Evolutionary conservation across 1,139 yeast species (phyloP).

Genomic region (Suhomyces bribrorum): DNA sequence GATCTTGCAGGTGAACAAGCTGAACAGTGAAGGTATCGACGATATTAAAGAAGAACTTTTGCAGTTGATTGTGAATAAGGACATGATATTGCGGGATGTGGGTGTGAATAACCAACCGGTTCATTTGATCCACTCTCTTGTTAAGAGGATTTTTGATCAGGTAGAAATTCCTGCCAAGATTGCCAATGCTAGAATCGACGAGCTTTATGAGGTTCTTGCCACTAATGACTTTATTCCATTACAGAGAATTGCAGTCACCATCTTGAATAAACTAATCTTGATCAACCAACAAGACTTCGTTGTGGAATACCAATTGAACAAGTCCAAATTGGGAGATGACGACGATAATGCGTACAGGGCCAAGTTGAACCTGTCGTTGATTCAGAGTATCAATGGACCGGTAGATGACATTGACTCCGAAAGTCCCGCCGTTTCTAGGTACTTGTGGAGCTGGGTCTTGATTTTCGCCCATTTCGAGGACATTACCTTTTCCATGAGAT

Average conservation of each 20-base stretch:
- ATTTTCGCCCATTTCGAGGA: slow-evolving; percentile 64
- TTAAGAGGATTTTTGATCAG: slow-evolving; percentile 31
- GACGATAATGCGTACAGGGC: slow-evolving; percentile 22
- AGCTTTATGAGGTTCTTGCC: slow-evolving; percentile 26
- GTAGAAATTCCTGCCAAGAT: slow-evolving; percentile 16
- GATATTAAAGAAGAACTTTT: slow-evolving; percentile 38
- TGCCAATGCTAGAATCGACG: slow-evolving; percentile 17
- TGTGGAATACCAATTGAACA: slow-evolving; percentile 59
- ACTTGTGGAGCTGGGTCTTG: slow-evolving; percentile 72
- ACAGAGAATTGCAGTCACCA: slow-evolving; percentile 38
- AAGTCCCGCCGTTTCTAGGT: slow-evolving; percentile 37
- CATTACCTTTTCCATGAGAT: slow-evolving; percentile 64
- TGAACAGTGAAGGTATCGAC: slow-evolving; percentile 15
- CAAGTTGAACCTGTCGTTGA: slow-evolving; percentile 37
- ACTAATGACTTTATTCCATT: slow-evolving; percentile 25
- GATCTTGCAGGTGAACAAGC: slow-evolving; percentile 30
- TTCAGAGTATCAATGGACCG: slow-evolving; percentile 27
- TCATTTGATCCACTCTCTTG: slow-evolving; percentile 33
- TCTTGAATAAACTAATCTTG: slow-evolving; percentile 38
- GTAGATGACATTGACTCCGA: slow-evolving; percentile 37
- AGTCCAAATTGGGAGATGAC: slow-evolving; percentile 21
- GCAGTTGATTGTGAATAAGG: slow-evolving; percentile 35
- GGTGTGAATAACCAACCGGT: slow-evolving; percentile 31
- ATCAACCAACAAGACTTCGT: slow-evolving; percentile 56
- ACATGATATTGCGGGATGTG: slow-evolving; percentile 19